Evolutionary conservation across 169 alveolate species (phyloP).

Genomic region (Perkinsus olseni): DNA sequence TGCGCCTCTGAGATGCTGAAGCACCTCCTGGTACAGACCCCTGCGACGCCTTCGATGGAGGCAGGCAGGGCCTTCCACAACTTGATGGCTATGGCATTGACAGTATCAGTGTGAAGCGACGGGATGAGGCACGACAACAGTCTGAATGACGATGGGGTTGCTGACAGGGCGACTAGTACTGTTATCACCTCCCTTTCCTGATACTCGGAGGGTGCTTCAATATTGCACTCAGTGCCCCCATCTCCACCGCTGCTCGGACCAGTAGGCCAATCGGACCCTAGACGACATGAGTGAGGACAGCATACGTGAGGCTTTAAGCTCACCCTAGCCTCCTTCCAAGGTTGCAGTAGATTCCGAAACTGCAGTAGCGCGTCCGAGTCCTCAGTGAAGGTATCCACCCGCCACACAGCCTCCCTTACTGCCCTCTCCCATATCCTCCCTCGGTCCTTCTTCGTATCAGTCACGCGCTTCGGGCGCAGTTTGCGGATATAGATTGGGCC

Average conservation of each 20-base stretch:
- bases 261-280: background rate
- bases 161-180: background rate
- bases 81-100: background rate
- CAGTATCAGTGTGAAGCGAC: background rate
- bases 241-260: background rate
- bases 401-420: background rate
- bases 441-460: background rate
- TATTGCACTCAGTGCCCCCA: background rate
- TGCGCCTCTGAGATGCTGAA: background rate
- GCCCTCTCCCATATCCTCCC: background rate
- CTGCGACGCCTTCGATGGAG: background rate
- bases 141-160: background rate
- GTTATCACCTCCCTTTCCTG: background rate
- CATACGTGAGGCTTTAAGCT: background rate
- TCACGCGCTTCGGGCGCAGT: background rate
- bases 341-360: background rate
- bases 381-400: background rate
- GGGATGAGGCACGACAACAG: background rate
- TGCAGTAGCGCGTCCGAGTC: background rate
- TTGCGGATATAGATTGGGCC: background rate
- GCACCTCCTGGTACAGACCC: background rate
- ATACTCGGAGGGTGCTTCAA: background rate
- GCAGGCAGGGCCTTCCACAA: background rate
- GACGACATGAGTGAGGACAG: background rate
- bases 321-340: background rate